phyloP scores from a whole-genome alignment of 2,329 filamentous ascomycete genomes.

The Cytospora paraplurivora region DNA sequence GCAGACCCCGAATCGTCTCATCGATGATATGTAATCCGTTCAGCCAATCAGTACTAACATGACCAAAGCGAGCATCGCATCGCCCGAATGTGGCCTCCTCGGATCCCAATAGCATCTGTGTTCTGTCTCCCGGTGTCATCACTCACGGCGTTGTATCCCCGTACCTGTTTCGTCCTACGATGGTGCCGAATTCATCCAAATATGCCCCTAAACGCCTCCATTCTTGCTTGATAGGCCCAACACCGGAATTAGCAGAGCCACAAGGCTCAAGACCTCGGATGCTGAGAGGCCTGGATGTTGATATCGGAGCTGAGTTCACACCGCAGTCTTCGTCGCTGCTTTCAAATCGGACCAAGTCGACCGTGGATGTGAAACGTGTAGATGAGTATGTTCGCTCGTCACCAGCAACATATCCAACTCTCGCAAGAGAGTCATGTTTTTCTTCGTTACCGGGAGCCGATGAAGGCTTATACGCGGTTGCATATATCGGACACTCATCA shows the following conservation, averaged over 20 bases:
- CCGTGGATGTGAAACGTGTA: not conserved
- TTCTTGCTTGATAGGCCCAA: constrained; percentile 50
- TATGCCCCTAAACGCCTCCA: constrained; percentile 22
- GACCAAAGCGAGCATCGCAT: not conserved
- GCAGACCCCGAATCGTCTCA: constrained; percentile 9
- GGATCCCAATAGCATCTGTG: not conserved
- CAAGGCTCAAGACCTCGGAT: constrained; percentile 34
- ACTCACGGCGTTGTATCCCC: not conserved
- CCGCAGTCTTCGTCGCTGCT: not conserved
- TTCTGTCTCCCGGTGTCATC: not conserved
- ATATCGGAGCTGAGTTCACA: not conserved
- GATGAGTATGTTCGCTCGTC: not conserved
- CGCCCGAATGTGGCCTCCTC: not conserved
- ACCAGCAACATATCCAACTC: not conserved
- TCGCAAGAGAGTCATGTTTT: not conserved
- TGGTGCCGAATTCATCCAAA: constrained; percentile 7
- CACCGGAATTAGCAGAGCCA: constrained; percentile 47
- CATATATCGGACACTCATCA: not conserved
- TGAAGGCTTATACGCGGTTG: not conserved
- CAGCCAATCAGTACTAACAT: constrained; percentile 11
- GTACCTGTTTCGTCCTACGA: not conserved
- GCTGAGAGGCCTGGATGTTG: constrained; percentile 29
- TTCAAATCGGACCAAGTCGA: not conserved
- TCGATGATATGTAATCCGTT: constrained; percentile 7
- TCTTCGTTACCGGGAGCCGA: not conserved